Evolutionary conservation across 768 basidiomycete species (phyloP).

Genomic region (Xerocomus spinulosus): DNA sequence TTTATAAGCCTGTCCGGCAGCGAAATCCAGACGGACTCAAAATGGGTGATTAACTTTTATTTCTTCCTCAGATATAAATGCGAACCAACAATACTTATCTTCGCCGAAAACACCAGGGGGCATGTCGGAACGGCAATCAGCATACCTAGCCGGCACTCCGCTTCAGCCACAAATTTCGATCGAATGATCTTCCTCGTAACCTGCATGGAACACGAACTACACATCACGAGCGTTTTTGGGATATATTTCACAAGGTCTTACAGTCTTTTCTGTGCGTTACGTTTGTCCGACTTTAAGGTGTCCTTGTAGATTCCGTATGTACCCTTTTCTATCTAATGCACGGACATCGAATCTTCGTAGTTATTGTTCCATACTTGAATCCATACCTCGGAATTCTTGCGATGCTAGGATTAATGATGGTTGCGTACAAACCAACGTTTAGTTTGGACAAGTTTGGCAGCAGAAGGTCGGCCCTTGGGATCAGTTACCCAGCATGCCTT

Average conservation of each 20-base stretch:
- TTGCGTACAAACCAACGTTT: no score
- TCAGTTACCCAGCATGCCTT: constrained; percentile 6
- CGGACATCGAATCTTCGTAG: constrained; percentile 16
- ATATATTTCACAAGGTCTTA: constrained; percentile 1
- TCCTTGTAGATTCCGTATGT: constrained; percentile 7
- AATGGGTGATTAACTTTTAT: constrained; percentile 35
- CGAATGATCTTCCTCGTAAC: constrained; percentile 41
- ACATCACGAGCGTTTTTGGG: constrained; percentile 5
- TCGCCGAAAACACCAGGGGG: constrained; percentile 37
- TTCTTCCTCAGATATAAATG: constrained; percentile 42
- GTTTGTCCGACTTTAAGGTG: neutral
- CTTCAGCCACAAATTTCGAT: constrained; percentile 70
- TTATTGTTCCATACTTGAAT: constrained; percentile 10
- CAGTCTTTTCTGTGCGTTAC: neutral
- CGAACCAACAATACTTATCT: constrained; percentile 41
- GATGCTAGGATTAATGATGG: neutral
- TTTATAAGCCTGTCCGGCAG: constrained; percentile 30
- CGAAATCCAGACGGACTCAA: constrained; percentile 18
- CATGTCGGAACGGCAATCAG: constrained; percentile 44
- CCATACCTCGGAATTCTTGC: neutral
- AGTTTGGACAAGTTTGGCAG: neutral
- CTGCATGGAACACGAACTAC: neutral
- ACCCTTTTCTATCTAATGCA: constrained; percentile 16
- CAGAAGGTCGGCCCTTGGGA: constrained; percentile 14
- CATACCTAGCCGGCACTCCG: constrained; percentile 41